Percentiles rank a stretch among this genome's conserved stretches.
These are phyloP conservation scores for Podosphaera xanthii DNA, from an alignment of 2,329 filamentous ascomycete genomes.

Conservation along the genomic window DNA sequence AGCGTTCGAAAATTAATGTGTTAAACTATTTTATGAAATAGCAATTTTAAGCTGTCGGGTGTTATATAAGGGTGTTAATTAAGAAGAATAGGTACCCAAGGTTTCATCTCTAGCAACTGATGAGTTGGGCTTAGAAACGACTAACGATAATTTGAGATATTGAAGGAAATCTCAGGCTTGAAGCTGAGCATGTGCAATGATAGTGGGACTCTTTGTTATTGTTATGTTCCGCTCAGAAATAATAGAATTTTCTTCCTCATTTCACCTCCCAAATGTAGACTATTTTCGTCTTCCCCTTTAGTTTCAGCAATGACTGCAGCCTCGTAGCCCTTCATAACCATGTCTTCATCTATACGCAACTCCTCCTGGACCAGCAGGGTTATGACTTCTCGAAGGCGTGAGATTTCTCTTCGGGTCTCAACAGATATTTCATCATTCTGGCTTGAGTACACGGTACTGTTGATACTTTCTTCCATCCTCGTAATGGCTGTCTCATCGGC, in stretches of 20 bases:
- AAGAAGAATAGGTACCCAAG: not conserved
- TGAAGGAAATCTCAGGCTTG: too few species aligned
- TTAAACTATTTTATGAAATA: not conserved
- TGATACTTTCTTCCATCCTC: conserved; percentile 69
- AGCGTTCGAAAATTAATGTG: not conserved
- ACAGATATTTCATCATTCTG: conserved; percentile 72
- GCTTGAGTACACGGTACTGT: conserved; percentile 71
- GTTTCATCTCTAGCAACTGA: too few species aligned
- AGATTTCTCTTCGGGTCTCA: conserved; percentile 69
- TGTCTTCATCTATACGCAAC: conserved; percentile 73
- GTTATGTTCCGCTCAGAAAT: conserved; percentile 5
- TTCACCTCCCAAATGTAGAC: conserved; percentile 32
- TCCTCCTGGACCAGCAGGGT: conserved; percentile 63
- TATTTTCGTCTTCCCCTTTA: conserved; percentile 30
- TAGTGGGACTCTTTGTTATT: too few species aligned
- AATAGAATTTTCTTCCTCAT: conserved; percentile 15
- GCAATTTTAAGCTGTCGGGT: not conserved
- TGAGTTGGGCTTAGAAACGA: too few species aligned
- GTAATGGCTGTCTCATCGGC: conserved; percentile 40
- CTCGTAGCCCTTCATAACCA: conserved; percentile 60
- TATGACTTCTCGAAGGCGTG: conserved; percentile 60
- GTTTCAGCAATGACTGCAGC: conserved; percentile 53
- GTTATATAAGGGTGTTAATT: not conserved
- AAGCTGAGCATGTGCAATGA: too few species aligned
- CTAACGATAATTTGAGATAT: too few species aligned